Conservation (phyloP, 768 basidiomycete genomes). For the Paxillus involutus region DNA sequence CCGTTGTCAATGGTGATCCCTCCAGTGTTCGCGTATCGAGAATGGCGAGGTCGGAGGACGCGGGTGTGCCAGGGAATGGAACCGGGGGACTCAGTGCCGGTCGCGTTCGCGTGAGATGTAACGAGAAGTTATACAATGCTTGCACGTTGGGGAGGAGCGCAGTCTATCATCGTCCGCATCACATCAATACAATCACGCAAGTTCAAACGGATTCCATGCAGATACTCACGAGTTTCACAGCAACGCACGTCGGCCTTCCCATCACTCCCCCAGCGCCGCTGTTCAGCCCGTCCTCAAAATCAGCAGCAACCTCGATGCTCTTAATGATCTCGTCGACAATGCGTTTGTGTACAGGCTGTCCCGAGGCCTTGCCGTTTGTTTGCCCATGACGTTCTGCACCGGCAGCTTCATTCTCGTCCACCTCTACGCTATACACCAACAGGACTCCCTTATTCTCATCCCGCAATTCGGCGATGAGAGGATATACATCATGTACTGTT, state of each 20-base stretch:
- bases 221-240: slow-evolving; percentile 71
- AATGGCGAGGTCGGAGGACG: slow-evolving; percentile 57
- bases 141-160: slow-evolving; percentile 68
- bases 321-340: slow-evolving; percentile 75
- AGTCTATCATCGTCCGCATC: slow-evolving; percentile 42
- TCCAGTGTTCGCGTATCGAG: slow-evolving; percentile 30
- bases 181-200: neutral
- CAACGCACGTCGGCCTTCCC: slow-evolving; percentile 75
- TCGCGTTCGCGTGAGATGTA: slow-evolving; percentile 50
- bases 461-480: slow-evolving; percentile 63
- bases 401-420: slow-evolving; percentile 58
- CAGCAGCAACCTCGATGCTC: slow-evolving; percentile 76
- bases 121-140: slow-evolving; percentile 61
- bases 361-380: too few species aligned
- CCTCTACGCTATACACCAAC: slow-evolving; percentile 86
- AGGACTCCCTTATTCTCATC: slow-evolving; percentile 70
- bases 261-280: slow-evolving; percentile 14
- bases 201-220: neutral
- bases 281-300: slow-evolving; percentile 62
- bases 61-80: slow-evolving; percentile 73
- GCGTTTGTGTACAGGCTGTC: slow-evolving; percentile 49
- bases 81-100: slow-evolving; percentile 33
- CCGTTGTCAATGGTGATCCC: slow-evolving; percentile 38
- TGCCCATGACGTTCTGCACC: slow-evolving; percentile 13
- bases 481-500: slow-evolving; percentile 64